Conservation (phyloP, 2,329 filamentous ascomycete genomes). For the Aspergillus clavatus region DNA sequence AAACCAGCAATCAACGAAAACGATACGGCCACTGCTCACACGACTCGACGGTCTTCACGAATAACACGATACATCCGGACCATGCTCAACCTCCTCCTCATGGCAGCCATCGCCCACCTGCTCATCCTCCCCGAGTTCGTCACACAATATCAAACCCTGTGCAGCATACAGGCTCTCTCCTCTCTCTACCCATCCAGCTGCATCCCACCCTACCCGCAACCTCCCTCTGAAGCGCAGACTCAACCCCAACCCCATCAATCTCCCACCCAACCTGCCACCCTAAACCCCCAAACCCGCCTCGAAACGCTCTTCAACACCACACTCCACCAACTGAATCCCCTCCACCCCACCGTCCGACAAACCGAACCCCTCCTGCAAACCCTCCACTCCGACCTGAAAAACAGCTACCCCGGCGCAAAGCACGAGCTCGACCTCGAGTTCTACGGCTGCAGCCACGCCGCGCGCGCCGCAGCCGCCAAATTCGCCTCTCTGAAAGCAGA, state of each 20-base stretch:
- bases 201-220: constrained; percentile 11
- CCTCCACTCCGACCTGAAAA: constrained; percentile 24
- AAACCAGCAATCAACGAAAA: constrained; percentile 1
- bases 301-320: constrained; percentile 28
- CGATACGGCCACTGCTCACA: neutral
- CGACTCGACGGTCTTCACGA: neutral
- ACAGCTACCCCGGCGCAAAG: constrained; percentile 25
- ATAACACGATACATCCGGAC: constrained; percentile 12
- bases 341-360: constrained; percentile 25
- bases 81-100: constrained; percentile 23
- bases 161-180: constrained; percentile 20
- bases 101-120: constrained; percentile 29
- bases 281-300: constrained; percentile 21
- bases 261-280: constrained; percentile 15
- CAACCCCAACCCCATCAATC: constrained; percentile 7
- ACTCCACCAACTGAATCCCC: constrained; percentile 23
- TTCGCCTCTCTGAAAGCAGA: constrained; percentile 34
- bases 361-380: constrained; percentile 27
- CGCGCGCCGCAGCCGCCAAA: constrained; percentile 29
- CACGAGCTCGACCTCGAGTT: constrained; percentile 38
- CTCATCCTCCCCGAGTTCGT: constrained; percentile 34
- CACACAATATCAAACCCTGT: constrained; percentile 29
- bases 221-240: too few relatives aligned
- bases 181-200: constrained; percentile 29
- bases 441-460: constrained; percentile 29